Base-by-base conservation (phyloP, 352 stramenopile species). In the Pythium dissotocum region DNA sequence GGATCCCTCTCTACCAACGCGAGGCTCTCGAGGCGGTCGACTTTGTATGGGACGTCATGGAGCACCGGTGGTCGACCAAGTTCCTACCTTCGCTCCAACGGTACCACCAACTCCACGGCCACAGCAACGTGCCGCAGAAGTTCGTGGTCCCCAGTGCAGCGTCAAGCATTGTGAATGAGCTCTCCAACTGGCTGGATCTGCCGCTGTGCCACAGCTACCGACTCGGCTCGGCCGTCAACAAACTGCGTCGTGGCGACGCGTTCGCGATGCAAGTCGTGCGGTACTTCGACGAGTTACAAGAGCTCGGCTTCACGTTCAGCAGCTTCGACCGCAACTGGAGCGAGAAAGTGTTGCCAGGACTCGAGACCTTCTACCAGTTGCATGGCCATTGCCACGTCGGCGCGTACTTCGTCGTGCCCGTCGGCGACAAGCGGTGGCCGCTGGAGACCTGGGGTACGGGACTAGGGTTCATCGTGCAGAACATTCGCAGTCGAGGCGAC, bases 121-220 rank as follows among this genome's bases (percentile, higher is more conserved):
- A 97, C 73, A 70, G 91, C 52, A 73, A 91, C 53, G 83, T 97
- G 4, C 83, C 84, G 40, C 82, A 93, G 65, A 78, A 78, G 33
- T 97, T 93, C 72, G 76, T 82, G 26, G 85, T 97, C 0, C 88
- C 89, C 30, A 30, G 21, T 5, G 2, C 58, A 2, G 12, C 44
- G 9, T 5, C 44, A 35, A 12, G 0, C 12, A 24, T 5, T 36
- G 13, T 30, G 2, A 38, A 52, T 13, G 13, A 24, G n/a, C n/a
- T 56, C 40, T 32, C n/a, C 14, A 1, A 40, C 18, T 71, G 65
- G 65, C 10, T 8, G 0, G 65, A 71, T 51, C 40, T 67, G 9
- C 30, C 30, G 12, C 32, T 62, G 30, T 70, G 61, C 14, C 56
- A 55, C n/a, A 76, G 74, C 2, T 91, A 79, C 32, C 67, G 67